phyloP scores from a whole-genome alignment of 306 rosid genomes.

The Vicia faba region DNA sequence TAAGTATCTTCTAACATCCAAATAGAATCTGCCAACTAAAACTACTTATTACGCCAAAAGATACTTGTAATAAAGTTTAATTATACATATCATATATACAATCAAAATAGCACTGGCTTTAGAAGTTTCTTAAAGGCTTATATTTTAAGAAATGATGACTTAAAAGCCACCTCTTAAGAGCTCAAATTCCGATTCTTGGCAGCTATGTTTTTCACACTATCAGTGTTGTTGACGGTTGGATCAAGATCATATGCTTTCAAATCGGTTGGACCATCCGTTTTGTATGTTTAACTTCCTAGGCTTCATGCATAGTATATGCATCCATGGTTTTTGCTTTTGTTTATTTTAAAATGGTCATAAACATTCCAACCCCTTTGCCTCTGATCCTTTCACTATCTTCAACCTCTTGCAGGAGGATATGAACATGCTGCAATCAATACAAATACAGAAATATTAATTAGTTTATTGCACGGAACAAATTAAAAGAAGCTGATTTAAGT shows the following conservation, averaged over 20 bases:
- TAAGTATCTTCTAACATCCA: too few relatives aligned
- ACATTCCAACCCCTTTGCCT: constrained; percentile 46
- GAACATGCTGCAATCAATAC: constrained; percentile 74
- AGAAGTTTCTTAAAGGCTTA: background rate
- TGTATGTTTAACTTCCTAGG: background rate
- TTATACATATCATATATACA: background rate
- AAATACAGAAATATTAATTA: constrained; percentile 5
- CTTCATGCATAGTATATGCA: background rate
- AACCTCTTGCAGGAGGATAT: constrained; percentile 76
- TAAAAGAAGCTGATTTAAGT: background rate
- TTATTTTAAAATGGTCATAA: background rate
- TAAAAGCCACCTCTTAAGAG: background rate
- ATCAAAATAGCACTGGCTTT: background rate
- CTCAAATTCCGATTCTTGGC: background rate
- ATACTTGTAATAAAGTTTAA: too few relatives aligned
- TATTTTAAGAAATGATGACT: background rate
- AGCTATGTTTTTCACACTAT: too few relatives aligned
- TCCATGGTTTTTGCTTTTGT: background rate
- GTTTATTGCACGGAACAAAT: background rate
- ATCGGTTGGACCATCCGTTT: too few relatives aligned
- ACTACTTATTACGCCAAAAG: too few relatives aligned
- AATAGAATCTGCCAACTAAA: too few relatives aligned
- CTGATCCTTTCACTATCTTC: constrained; percentile 97
- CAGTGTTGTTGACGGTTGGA: too few relatives aligned
- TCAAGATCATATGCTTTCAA: too few relatives aligned